Evolutionary conservation across 108 stramenopile species (phyloP), one percentile per base, ranked within the genome.

Genomic region (Mediolabrus comicus): DNA sequence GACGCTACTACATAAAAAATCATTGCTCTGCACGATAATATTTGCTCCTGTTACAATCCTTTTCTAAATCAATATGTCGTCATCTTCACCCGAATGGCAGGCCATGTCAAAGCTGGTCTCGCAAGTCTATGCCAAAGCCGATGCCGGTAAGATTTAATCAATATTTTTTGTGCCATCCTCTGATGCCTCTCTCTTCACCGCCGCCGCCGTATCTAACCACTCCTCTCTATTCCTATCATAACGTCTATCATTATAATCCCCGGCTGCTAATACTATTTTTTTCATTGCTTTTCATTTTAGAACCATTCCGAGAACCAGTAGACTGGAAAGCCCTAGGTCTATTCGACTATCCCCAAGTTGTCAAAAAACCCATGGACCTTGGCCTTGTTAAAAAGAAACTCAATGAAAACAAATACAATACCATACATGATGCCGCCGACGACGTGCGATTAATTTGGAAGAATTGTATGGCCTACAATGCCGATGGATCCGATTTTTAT

Each of bases 341-440:
- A 28, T 84, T 76, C 59, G 97, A 98, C 69, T 98, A 98, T 74
- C 98, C 96, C 55, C 76, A 88, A 73, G 81, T 97, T 9, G 83
- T 98, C 80, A 95, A 96, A 68, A 87, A 89, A 62, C 98, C 96
- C 51, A 97, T 97, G 96, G 98, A 98, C 83, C 83, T 98, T 24
- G 94, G 95, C 16, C 96, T 95, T 13, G 84, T 98, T 49, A 94
- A 95, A 69, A 73, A 83, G 27, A 89, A 90, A 34, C 66, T 98
- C 27, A 86, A 85, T 46, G 67, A 72, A 7, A 75, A 87, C 14
- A 84, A 84, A 29, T 98, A 98, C 74, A 78, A 83, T 64, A 75
- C 79, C 28, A 65, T 93, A 49, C 79, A 81, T 29, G 93, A 94
- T 14, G 86, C 80, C 33, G 96, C 95, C 26, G 83, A 87, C n/a